Conservation (phyloP, 2,329 filamentous ascomycete species). For the Fusarium miscanthi region DNA sequence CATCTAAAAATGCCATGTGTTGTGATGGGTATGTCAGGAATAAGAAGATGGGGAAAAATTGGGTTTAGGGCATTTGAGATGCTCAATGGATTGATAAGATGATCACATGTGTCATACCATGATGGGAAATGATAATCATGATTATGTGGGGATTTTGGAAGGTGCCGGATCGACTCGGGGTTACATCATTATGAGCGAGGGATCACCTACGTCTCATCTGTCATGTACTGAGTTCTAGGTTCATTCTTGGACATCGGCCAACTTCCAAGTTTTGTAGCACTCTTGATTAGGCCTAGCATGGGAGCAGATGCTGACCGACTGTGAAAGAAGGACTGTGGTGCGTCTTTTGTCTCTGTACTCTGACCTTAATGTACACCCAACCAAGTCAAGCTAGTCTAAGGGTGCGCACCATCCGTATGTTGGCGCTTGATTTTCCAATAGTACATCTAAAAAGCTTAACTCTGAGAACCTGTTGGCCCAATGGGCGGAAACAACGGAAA, state of each 20-base stretch:
- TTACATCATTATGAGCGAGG: not conserved
- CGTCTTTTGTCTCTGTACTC: no score
- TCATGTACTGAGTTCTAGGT: no score
- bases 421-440: not conserved
- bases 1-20: not conserved
- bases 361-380: no score
- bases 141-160: not conserved
- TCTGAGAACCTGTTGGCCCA: not conserved
- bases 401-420: not conserved
- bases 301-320: no score
- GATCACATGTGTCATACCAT: not conserved
- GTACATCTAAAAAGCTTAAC: not conserved
- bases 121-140: not conserved
- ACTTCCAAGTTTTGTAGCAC: no score
- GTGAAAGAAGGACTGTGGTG: no score
- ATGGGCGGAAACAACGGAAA: not conserved
- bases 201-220: not conserved
- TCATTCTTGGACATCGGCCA: no score
- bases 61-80: no score
- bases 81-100: no score
- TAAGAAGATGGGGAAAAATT: no score
- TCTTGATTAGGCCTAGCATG: no score
- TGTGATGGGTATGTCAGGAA: rapidly evolving
- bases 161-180: not conserved
- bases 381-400: no score